These are phyloP conservation scores for Starmerella khaoyaiensis DNA, from an alignment of 805 yeast genomes.

Conservation along the genomic window DNA sequence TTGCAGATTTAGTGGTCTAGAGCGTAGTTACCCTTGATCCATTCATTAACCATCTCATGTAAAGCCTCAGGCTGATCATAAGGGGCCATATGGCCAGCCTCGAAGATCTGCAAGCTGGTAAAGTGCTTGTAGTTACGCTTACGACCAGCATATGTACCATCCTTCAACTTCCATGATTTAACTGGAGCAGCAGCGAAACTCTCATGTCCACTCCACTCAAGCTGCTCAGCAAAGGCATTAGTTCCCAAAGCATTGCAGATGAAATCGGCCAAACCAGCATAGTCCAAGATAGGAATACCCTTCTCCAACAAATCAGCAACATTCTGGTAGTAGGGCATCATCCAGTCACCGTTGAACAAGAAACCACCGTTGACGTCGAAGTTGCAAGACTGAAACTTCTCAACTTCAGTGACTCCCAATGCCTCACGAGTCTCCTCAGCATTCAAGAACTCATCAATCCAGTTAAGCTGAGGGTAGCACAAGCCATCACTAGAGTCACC, in stretches of 20 bases:
- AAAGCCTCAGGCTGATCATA: conserved; percentile 76
- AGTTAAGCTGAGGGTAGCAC: conserved; percentile 63
- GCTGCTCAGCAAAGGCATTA: conserved; percentile 61
- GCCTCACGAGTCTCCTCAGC: conserved; percentile 56
- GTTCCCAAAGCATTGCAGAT: conserved; percentile 92
- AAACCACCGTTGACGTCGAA: conserved; percentile 66
- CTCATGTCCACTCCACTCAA: conserved; percentile 50
- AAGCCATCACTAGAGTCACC: conserved; percentile 27
- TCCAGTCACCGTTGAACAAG: conserved; percentile 52
- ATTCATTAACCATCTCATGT: conserved; percentile 73
- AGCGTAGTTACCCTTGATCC: conserved; percentile 56
- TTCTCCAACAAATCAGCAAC: conserved; percentile 51
- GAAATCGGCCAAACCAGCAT: conserved; percentile 91
- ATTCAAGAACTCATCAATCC: conserved; percentile 66
- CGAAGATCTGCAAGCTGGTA: conserved; percentile 67
- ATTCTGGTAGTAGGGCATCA: conserved; percentile 46
- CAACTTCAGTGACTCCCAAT: conserved; percentile 70
- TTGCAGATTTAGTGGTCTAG: conserved; percentile 6
- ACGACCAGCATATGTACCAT: conserved; percentile 46
- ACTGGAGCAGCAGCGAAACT: conserved; percentile 33
- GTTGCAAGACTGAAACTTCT: conserved; percentile 60
- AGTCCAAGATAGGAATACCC: conserved; percentile 66
- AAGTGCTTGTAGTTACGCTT: conserved; percentile 49
- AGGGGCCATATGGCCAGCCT: conserved; percentile 93
- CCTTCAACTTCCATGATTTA: conserved; percentile 22